A percentile compares a stretch with the other conserved stretches of the same genome.
Conservation (phyloP, 495 filamentous ascomycete genomes). For the Penicillium antarcticum region DNA sequence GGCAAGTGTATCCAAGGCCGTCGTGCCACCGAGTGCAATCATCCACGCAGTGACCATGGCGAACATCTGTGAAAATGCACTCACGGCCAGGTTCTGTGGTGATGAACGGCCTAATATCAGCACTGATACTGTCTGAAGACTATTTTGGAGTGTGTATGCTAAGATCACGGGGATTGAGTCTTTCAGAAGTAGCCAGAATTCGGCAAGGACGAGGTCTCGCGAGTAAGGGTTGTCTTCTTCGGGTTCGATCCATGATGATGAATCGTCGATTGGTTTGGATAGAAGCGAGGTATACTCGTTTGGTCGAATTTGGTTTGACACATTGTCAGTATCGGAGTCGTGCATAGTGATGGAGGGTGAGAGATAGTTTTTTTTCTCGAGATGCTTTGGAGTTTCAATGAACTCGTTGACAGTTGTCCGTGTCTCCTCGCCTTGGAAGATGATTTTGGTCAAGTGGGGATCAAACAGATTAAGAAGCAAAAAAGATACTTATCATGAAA, state of each 20-base stretch:
- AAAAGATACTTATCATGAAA: too few species aligned
- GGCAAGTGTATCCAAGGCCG: constrained; percentile 83
- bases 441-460: too few species aligned
- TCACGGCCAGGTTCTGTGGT: constrained; percentile 76
- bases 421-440: too few species aligned
- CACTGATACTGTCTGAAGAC: constrained; percentile 80
- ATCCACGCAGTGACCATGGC: constrained; percentile 90
- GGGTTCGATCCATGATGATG: constrained; percentile 4
- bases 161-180: constrained; percentile 79
- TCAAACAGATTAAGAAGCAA: too few species aligned
- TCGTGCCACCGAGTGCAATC: constrained; percentile 88
- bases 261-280: constrained; percentile 31
- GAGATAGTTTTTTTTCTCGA: neutral
- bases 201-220: constrained; percentile 42
- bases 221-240: constrained; percentile 8
- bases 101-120: constrained; percentile 79
- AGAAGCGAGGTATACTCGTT: constrained; percentile 49
- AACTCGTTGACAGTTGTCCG: too few species aligned
- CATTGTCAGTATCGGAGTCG: neutral
- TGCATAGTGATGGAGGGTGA: neutral
- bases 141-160: constrained; percentile 87
- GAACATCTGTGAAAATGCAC: constrained; percentile 92
- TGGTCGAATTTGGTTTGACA: neutral
- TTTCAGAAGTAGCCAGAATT: constrained; percentile 67
- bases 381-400: neutral